A percentile compares a stretch with the other conserved stretches of the same genome.
These are phyloP conservation scores for Alnus rubra DNA, from an alignment of 306 rosid genomes.

Conservation along the genomic window DNA sequence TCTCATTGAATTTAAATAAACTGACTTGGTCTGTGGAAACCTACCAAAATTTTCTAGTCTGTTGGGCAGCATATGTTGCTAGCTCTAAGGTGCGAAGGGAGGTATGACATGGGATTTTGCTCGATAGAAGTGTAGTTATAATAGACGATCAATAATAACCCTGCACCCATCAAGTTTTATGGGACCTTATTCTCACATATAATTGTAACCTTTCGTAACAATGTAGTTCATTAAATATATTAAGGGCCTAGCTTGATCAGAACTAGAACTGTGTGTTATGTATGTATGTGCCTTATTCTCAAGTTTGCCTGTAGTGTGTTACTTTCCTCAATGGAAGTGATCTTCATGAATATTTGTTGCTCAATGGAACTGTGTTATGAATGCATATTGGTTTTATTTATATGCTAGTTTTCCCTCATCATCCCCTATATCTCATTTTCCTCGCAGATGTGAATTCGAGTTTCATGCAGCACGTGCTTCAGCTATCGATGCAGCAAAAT, in stretches of 20 bases:
- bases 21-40: background rate
- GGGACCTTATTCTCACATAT: background rate
- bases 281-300: background rate
- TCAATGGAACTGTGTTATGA: no score
- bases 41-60: background rate
- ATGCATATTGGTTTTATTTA: background rate
- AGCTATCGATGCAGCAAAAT: slow-evolving; percentile 39
- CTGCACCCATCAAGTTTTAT: background rate
- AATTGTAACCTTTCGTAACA: background rate
- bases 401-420: slow-evolving; percentile 1
- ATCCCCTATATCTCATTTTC: background rate
- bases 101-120: background rate
- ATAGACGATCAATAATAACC: background rate
- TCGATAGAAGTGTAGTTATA: background rate
- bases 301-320: background rate
- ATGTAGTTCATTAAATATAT: background rate
- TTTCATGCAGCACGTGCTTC: slow-evolving; percentile 38
- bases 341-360: background rate
- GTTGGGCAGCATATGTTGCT: background rate
- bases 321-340: background rate
- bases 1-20: background rate
- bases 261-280: background rate
- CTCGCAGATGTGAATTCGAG: slow-evolving; percentile 46
- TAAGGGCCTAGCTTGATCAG: background rate
- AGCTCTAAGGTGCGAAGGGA: background rate